Evolutionary conservation across 2,329 filamentous ascomycete genomes (phyloP), one percentile per base, ranked within the genome.

Genomic region (Xylaria sp.): DNA sequence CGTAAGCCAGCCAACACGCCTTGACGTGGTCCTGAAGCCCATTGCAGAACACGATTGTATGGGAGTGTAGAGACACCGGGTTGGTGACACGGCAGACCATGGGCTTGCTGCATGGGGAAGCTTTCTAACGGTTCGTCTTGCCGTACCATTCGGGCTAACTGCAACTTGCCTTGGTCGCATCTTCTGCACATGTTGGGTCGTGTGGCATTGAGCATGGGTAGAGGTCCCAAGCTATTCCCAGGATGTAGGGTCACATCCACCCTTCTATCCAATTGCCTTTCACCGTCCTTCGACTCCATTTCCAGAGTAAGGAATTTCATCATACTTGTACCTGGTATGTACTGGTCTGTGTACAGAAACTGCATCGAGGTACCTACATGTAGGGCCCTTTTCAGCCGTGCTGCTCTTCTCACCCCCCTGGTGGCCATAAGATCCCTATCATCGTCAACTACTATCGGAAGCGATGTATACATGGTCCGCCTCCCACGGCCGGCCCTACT

Each of bases 301-400:
- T 54, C 63, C 59, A 54, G 48, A 61, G 49, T 57, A 62, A 64
- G 59, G 38, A 60, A 60, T 58, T 42, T 28, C 49, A 61, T 31
- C 64, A 48, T 65, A 6, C 63, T 54, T 65, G 68, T 71, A 71
- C 68, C 59, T 36, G 59, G 28, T 15, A 26, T 58, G 66, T 68
- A 68, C 68, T 58, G 42, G 53, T 33, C 48, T 46, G 38, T 56
- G 66, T 68, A 66, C 13, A 63, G 48, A 33, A 49, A 20, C 49
- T 48, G 17, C 48, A 48, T 66, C 66, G 60, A 69, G 40, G 68
- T 70, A 70, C 62, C 49, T 67, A 15, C 42, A 62, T 68, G 61
- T 64, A 69, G 69, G 69, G 64, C 69, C 61, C 26, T 65, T 63
- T 67, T 71, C 69, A 71, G 69, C 69, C 67, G 69, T 71, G 69